Evolutionary conservation across 345 rosid genomes (phyloP).

Genomic region (rapeseed (Brassica napus)): DNA sequence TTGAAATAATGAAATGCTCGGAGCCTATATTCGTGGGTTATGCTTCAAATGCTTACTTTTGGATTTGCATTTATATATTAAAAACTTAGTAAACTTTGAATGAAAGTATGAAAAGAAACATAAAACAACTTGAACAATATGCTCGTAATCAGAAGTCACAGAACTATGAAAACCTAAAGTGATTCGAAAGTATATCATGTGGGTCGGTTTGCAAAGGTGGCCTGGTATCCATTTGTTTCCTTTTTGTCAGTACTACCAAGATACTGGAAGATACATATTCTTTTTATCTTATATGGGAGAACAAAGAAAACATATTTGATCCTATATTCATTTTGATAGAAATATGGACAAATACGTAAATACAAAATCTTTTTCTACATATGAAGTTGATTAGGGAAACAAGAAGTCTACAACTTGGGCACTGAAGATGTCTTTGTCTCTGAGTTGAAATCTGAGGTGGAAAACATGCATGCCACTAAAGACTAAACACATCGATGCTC

Average conservation of each 20-base stretch:
- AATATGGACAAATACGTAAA: constrained; percentile 25
- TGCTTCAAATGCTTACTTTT: not conserved
- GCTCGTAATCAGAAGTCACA: not conserved
- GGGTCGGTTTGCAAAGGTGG: constrained; percentile 15
- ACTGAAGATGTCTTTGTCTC: constrained; percentile 35
- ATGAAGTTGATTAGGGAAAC: constrained; percentile 6
- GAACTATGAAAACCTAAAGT: not conserved
- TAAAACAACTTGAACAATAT: not conserved
- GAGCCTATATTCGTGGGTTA: not conserved
- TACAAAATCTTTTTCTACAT: not conserved
- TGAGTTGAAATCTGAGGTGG: constrained; percentile 38
- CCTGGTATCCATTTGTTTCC: constrained; percentile 13
- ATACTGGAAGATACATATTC: not conserved
- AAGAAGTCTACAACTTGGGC: constrained; percentile 20
- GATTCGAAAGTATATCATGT: not conserved
- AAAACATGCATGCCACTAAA: constrained; percentile 37
- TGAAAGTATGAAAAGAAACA: not conserved
- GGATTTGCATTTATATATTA: not conserved
- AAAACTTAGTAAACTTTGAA: not conserved
- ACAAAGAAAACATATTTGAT: constrained; percentile 14
- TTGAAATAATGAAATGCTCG: not conserved
- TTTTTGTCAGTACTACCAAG: constrained; percentile 15
- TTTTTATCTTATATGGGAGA: constrained; percentile 10
- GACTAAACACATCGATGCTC: constrained; percentile 1
- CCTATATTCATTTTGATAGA: constrained; percentile 2